These are phyloP conservation scores for Solanum virginianum DNA, from an alignment of 257 asterid species.

Conservation along the genomic window DNA sequence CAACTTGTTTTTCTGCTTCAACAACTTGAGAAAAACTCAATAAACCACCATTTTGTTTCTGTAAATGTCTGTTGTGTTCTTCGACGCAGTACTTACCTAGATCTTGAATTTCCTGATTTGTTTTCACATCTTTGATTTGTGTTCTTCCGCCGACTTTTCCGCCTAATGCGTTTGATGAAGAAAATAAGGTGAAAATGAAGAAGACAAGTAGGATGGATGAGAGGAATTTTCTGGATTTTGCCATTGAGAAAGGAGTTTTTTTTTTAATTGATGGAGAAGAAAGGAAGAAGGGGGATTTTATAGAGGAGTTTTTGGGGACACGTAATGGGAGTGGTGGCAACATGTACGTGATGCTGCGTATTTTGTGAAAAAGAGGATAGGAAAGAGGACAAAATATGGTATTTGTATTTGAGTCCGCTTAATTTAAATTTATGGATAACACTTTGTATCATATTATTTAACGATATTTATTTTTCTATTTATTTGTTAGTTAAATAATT, in stretches of 20 bases:
- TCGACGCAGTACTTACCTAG: neutral
- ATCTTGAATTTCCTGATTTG: constrained; percentile 2
- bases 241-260: neutral
- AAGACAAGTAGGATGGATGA: neutral
- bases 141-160: neutral
- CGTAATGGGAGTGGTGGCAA: neutral
- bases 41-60: neutral
- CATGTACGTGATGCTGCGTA: neutral
- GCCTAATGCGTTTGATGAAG: neutral
- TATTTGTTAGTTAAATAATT: neutral
- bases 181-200: neutral
- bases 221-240: neutral
- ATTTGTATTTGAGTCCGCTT: too few species aligned
- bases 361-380: neutral
- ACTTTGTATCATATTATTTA: too few species aligned
- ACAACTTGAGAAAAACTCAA: constrained; percentile 38
- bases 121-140: neutral
- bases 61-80: constrained; percentile 23
- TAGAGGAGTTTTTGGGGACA: neutral
- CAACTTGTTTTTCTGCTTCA: constrained; percentile 68
- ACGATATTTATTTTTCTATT: too few species aligned
- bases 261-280: neutral
- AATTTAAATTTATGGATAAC: too few species aligned
- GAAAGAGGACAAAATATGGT: too few species aligned
- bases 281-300: neutral